Base-by-base conservation (phyloP, 2,329 filamentous ascomycete species). In the Fusarium chuoi region DNA sequence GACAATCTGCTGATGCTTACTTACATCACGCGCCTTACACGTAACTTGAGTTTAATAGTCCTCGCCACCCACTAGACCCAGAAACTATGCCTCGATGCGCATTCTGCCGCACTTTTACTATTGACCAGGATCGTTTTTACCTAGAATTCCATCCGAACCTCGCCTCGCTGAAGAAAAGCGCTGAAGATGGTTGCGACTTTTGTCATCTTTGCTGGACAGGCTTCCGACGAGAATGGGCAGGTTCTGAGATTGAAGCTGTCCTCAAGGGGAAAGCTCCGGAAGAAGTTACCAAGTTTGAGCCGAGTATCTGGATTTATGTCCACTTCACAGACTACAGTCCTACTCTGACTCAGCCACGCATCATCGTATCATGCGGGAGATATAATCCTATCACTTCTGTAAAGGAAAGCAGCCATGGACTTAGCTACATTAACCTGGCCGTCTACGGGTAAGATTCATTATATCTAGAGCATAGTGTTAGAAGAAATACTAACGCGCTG, bases 171-270 rank as follows among this genome's bases (percentile, higher is more conserved):
- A 57, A 68, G 22, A 10, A 18, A 12, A 62, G n/a, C 17, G 49
- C 66, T 22, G 41, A 56, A 15, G 15, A 45, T 20, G 63, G 65
- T 7, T 68, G 65, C 33, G 63, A 68, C 14, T 67, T 68, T 14
- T 68, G 65, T 28, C 41, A 17, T 5, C 55, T 68, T 24, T 68
- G 65, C 63, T 68, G 63, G 65, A 55, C 11, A 18, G 44, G 55
- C 30, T 68, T 68, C n/a, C 8, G 13, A 22, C 22, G 17, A 2
- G 55, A 67, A 30, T 68, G 65, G 66, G 17, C n/a, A 5, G 3
- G 2, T 13, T 35, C 36, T 3, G 20, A 68, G 15, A 62, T 68
- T 8, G 28, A 56, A n/a, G 35, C 33, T 36, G 26, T 62, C 7
- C 63, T 68, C 7, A 42, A 38, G 2, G 33, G 13, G 2, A 14